Evolutionary conservation across 208 protist species (phyloP), one percentile per base, ranked within the genome.

Genomic region (Wallacemonas sp.): DNA sequence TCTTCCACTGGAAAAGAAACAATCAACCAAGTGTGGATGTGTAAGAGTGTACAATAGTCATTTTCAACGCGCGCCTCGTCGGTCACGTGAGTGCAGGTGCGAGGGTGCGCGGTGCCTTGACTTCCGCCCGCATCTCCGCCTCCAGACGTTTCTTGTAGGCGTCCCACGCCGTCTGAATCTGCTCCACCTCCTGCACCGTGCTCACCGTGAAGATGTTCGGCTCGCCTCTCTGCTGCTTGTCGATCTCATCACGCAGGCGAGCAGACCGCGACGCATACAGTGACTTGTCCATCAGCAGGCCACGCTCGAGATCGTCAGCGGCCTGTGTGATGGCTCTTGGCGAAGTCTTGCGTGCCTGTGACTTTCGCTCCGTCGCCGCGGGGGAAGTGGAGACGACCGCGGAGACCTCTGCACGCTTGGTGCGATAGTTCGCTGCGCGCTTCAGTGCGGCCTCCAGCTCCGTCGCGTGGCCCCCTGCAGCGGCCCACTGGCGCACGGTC

Each of bases 401-500:
- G n/a, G n/a, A n/a, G n/a, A n/a, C 17, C 19, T 23, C 17, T 16
- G 44, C 19, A 6, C 44, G 44, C 17, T 49, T 4, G 9, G 23
- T 16, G 1, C 16, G 17, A 21, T 54, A 19, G 36, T 17, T 33
- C 12, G 24, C 26, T 29, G 61, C 60, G 38, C 47, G 30, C 39
- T 24, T 17, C 34, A 48, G 39, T 21, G 44, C 61, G 30, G 55
- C 9, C 27, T 32, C 33, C 57, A 33, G n/a, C 57, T 52, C 21
- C 5, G 61, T 30, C 2, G 33, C 44, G 49, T 65, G 48, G 0
- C 66, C 74, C 6, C 65, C 65, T 5, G 70, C 62, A 16, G 54
- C 62, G 0, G 70, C 76, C 76, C 76, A 81, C 9, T 72, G 65
- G 2, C 68, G 32, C 16, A 61, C 61, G 33, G 66, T 72, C 21